These are phyloP conservation scores for Pichia sp. DNA, from an alignment of 1,139 yeast species.

Conservation along the genomic window DNA sequence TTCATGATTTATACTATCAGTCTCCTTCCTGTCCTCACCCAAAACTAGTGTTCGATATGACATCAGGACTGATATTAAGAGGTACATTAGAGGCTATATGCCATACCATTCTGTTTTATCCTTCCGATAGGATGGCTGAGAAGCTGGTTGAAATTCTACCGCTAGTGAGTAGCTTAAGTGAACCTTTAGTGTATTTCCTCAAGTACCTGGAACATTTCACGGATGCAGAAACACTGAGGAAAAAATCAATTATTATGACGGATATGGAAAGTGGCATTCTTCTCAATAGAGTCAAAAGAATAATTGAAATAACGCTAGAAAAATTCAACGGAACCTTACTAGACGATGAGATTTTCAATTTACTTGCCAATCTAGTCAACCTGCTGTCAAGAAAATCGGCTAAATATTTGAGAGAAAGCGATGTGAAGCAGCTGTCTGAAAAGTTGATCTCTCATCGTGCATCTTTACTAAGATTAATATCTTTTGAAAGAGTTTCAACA, in stretches of 20 bases:
- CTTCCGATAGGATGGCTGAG: constrained; percentile 24
- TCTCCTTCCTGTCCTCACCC: constrained; percentile 63
- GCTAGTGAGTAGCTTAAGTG: constrained; percentile 54
- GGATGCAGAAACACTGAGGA: constrained; percentile 1
- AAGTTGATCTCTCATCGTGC: constrained; percentile 29
- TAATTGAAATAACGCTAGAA: constrained; percentile 43
- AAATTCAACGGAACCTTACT: constrained; percentile 52
- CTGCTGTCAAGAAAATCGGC: constrained; percentile 31
- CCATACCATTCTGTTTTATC: constrained; percentile 63
- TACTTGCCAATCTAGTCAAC: constrained; percentile 40
- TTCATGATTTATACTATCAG: constrained; percentile 28
- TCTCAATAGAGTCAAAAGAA: constrained; percentile 42
- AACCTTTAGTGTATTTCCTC: constrained; percentile 45
- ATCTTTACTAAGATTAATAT: constrained; percentile 29
- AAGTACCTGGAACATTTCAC: constrained; percentile 17
- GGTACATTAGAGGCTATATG: constrained; percentile 68
- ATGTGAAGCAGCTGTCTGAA: background rate
- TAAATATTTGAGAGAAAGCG: background rate
- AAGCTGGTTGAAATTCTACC: constrained; percentile 56
- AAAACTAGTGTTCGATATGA: constrained; percentile 51
- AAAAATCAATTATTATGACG: constrained; percentile 10
- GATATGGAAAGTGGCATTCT: constrained; percentile 23
- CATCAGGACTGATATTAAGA: constrained; percentile 39
- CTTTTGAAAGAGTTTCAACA: constrained; percentile 15
- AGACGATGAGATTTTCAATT: constrained; percentile 43